Conservation (phyloP, 768 basidiomycete genomes). For the Suillus discolor region DNA sequence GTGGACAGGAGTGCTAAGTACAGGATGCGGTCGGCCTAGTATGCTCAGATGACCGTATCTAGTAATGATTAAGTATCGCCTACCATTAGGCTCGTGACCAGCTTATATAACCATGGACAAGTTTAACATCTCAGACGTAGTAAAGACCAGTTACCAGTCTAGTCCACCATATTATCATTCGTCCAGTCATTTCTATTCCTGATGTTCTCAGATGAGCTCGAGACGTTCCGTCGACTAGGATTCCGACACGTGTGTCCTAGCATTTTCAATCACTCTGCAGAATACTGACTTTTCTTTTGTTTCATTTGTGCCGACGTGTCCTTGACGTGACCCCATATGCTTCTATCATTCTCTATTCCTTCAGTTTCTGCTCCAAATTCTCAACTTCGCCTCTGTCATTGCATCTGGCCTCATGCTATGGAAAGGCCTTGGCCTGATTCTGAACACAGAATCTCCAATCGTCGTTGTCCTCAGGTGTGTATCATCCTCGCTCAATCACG, state of each 20-base stretch:
- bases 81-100: too few relatives aligned
- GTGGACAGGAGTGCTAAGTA: too few relatives aligned
- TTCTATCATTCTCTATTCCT: background rate
- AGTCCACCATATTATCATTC: too few relatives aligned
- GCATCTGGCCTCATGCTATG: conserved; percentile 96
- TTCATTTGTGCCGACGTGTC: conserved; percentile 2
- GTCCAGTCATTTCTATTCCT: background rate
- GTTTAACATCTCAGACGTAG: too few relatives aligned
- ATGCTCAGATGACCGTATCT: too few relatives aligned
- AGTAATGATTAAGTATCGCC: too few relatives aligned
- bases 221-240: conserved; percentile 70
- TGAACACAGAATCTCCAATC: conserved; percentile 94
- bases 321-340: background rate
- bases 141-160: too few relatives aligned
- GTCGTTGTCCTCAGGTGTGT: conserved; percentile 92
- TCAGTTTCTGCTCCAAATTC: conserved; percentile 85
- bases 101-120: too few relatives aligned
- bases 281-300: conserved; percentile 6
- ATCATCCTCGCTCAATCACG: background rate
- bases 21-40: too few relatives aligned
- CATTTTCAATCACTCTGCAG: background rate
- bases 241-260: conserved; percentile 62
- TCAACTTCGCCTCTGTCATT: conserved; percentile 91
- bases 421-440: conserved; percentile 91
- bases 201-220: conserved; percentile 81